phyloP scores from a whole-genome alignment of 345 rosid genomes.

The Moringa oleifera region DNA sequence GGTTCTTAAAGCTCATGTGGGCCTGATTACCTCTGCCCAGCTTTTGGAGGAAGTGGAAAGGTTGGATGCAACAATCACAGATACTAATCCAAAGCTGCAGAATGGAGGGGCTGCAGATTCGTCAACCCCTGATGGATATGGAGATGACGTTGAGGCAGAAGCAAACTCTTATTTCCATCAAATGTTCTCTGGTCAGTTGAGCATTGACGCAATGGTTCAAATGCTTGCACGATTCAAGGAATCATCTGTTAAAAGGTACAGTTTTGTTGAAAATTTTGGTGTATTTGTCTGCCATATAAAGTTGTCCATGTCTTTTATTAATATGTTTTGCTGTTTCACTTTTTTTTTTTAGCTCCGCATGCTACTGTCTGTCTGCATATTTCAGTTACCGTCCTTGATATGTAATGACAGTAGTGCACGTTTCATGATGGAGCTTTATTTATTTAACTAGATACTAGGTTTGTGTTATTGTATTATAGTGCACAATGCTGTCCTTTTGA shows the following conservation, averaged over 20 bases:
- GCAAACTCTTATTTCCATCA: slow-evolving; percentile 94
- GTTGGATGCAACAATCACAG: slow-evolving; percentile 42
- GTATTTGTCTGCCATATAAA: neutral
- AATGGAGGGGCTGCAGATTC: slow-evolving; percentile 67
- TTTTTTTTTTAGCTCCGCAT: too few species aligned
- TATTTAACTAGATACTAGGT: neutral
- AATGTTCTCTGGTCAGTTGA: slow-evolving; percentile 85
- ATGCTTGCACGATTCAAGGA: slow-evolving; percentile 92
- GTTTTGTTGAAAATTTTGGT: neutral
- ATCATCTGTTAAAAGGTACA: slow-evolving; percentile 66
- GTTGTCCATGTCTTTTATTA: neutral
- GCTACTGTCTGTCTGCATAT: too few species aligned
- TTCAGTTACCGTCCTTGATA: neutral
- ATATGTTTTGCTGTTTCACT: too few species aligned
- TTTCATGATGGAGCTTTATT: neutral
- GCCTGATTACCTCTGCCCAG: slow-evolving; percentile 40
- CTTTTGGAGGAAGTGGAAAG: slow-evolving; percentile 72
- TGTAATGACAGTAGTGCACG: too few species aligned
- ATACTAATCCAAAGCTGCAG: slow-evolving; percentile 58
- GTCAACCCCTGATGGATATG: slow-evolving; percentile 56
- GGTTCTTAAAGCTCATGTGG: slow-evolving; percentile 61
- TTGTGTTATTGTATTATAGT: too few species aligned
- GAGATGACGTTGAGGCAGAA: slow-evolving; percentile 84
- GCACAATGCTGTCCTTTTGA: too few species aligned
- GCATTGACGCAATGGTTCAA: slow-evolving; percentile 88